Evolutionary conservation across 2,329 filamentous ascomycete species (phyloP), one percentile per base, ranked within the genome.

Genomic region (Colletotrichum spinosum): DNA sequence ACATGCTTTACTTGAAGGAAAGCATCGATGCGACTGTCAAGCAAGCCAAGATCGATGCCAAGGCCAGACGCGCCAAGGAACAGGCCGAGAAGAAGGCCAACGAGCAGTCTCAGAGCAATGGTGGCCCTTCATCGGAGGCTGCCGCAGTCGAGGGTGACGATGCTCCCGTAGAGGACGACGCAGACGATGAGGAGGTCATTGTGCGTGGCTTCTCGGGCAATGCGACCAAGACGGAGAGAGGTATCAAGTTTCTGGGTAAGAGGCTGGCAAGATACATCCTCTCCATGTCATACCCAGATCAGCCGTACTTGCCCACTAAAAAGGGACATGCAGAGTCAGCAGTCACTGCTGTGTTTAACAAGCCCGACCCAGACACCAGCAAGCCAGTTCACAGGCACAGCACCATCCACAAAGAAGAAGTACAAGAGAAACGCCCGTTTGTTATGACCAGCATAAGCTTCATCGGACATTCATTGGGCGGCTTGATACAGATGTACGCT

Each of bases 1-100:
- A 99, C 76, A 97, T 99, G 96, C 83, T 99, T 17, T 99, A 92
- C 75, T 80, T 99, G 76, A 99, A 99, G 75, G 96, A 99, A 78
- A 97, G 93, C 77, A 98, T 99, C 68, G 96, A 99, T 79, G 88
- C 89, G 35, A 90, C 92, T 3, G 91, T 90, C 4, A 90, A 83
- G 71, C 89, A 95, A 74, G 91, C 92, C 35, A 90, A 90, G 70
- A 80, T 88, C 54, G 90, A 92, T 76, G 88, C 89, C 42, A 90
- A 85, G 74, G 84, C 81, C 54, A 84, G 91, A 63, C 87, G 84
- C 70, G 83, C 81, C 60, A 82, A 78, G 70, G 80, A 86, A 72
- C 77, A 81, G 73, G 74, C 79, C 73, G 72, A 77, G 73, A 69
- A 42, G 60, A 10, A 52, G 35, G 44, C 52, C 50, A 67, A 53